Evolutionary conservation across 2,329 filamentous ascomycete species (phyloP).

Genomic region (Fusarium camptoceras): DNA sequence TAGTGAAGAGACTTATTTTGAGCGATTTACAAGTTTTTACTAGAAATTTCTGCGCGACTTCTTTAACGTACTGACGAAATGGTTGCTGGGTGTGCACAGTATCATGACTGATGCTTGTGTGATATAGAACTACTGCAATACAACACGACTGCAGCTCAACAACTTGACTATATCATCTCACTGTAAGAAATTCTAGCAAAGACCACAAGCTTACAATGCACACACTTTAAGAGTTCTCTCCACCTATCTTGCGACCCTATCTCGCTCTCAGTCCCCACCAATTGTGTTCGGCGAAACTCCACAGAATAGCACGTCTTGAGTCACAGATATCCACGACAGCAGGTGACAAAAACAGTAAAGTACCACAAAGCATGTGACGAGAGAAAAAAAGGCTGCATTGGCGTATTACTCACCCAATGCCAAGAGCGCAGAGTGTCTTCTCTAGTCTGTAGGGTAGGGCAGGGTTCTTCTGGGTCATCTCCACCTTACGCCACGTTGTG

Average conservation of each 20-base stretch:
- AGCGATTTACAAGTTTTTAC: conserved; percentile 16
- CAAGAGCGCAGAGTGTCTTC: conserved; percentile 1
- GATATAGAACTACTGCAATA: background rate
- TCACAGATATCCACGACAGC: conserved; percentile 8
- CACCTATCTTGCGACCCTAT: conserved; percentile 5
- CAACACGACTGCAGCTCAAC: background rate
- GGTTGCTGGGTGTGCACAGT: background rate
- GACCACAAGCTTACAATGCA: conserved; percentile 17
- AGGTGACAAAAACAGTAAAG: conserved; percentile 4
- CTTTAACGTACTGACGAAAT: too few species aligned
- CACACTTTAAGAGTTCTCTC: conserved; percentile 28
- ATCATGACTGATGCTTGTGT: background rate
- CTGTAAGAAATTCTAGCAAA: background rate
- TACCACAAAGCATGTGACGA: conserved; percentile 4
- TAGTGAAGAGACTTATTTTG: background rate
- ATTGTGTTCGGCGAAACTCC: background rate
- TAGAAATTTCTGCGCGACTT: background rate
- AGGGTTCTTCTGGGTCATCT: conserved; percentile 7
- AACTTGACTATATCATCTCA: background rate
- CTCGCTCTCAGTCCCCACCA: background rate
- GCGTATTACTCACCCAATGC: conserved; percentile 12
- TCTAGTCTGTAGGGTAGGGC: conserved; percentile 26
- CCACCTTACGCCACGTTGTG: conserved; percentile 38
- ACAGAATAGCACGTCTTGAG: conserved; percentile 2
- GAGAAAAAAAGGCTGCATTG: background rate